phyloP scores from a whole-genome alignment of 2,329 filamentous ascomycete genomes.

The Diaporthe amygdali region DNA sequence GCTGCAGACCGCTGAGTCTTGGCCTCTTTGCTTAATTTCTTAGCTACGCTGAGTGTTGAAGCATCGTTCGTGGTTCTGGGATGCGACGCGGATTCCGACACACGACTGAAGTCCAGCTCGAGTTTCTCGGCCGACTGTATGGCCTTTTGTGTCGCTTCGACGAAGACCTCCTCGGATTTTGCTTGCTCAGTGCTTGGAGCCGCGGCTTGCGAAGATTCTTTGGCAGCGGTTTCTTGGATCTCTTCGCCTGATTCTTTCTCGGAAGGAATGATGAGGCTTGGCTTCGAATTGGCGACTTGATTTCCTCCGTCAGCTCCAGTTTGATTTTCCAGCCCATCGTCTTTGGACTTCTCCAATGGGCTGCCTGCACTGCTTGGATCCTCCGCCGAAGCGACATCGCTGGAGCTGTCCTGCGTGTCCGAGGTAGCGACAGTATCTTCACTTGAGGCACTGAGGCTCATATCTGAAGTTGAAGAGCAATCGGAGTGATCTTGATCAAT shows the following conservation, averaged over 20 bases:
- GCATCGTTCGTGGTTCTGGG: background rate
- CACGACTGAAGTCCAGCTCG: background rate
- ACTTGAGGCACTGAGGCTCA: background rate
- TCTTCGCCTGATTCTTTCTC: background rate
- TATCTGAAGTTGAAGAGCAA: background rate
- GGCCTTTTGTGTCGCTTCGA: background rate
- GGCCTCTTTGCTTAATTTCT: conserved; percentile 9
- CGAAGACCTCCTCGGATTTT: background rate
- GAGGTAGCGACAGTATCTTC: background rate
- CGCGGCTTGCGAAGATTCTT: background rate
- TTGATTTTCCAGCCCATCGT: background rate
- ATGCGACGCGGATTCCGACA: conserved; percentile 1
- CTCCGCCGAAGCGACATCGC: background rate
- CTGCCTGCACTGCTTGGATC: background rate
- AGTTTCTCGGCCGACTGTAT: background rate
- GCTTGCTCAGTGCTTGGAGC: background rate
- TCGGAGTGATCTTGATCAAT: background rate
- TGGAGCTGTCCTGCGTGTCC: background rate
- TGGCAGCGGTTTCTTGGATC: background rate
- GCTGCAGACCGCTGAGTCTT: background rate
- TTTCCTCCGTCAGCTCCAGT: background rate
- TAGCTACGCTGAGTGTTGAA: background rate
- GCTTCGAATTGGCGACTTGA: background rate
- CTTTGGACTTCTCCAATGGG: background rate
- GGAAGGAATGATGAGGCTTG: background rate